Percentiles rank a stretch among this genome's conserved stretches.
phyloP scores from a whole-genome alignment of 2,329 filamentous ascomycete genomes.

The Aspergillus ibericus region DNA sequence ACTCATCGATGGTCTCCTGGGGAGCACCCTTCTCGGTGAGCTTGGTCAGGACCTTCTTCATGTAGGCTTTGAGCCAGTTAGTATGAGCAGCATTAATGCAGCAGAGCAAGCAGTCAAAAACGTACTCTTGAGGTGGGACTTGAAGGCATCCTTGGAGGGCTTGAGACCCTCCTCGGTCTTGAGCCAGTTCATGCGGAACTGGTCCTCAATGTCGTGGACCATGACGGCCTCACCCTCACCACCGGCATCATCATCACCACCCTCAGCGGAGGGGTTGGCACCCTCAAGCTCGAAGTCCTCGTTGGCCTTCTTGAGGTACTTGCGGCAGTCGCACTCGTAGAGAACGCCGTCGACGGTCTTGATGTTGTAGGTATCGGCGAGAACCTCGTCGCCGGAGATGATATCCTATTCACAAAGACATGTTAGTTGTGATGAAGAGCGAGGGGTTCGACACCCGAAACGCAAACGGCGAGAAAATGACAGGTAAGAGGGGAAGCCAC shows the following conservation, averaged over 20 bases:
- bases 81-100: slow-evolving; percentile 11
- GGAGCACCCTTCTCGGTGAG: slow-evolving; percentile 64
- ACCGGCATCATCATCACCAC: slow-evolving; percentile 66
- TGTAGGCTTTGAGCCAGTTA: slow-evolving; percentile 63
- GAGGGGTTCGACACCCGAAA: neutral
- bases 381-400: slow-evolving; percentile 86
- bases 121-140: slow-evolving; percentile 80
- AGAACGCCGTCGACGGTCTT: slow-evolving; percentile 75
- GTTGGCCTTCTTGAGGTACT: slow-evolving; percentile 72
- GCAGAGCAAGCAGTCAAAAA: slow-evolving; percentile 9
- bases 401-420: slow-evolving; percentile 65
- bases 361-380: slow-evolving; percentile 90
- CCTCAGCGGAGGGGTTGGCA: slow-evolving; percentile 96
- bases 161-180: slow-evolving; percentile 45
- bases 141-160: slow-evolving; percentile 79
- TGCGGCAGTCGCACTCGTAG: slow-evolving; percentile 89
- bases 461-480: neutral
- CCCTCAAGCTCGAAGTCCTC: slow-evolving; percentile 67
- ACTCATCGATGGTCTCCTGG: slow-evolving; percentile 69
- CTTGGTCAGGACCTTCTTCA: slow-evolving; percentile 79
- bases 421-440: slow-evolving; percentile 8
- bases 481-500: neutral
- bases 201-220: slow-evolving; percentile 92
- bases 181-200: slow-evolving; percentile 77
- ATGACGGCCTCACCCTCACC: slow-evolving; percentile 64